Base-by-base conservation (phyloP, 345 rosid genomes). In the Litchi chinensis region DNA sequence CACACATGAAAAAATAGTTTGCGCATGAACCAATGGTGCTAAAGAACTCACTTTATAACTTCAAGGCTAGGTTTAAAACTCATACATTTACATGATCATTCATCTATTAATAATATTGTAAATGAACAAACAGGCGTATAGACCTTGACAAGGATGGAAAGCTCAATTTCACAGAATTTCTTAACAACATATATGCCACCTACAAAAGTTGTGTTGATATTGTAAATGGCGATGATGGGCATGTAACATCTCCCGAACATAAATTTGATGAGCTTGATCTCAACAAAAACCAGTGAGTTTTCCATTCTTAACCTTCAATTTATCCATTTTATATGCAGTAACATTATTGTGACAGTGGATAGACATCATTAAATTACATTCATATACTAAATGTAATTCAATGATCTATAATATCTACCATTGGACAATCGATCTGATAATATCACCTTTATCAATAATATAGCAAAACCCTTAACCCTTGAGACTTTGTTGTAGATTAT, bases 111-210 rank as follows among this genome's bases (percentile, higher is more conserved):
- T 8, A 6, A 12, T 65, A 46, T 2, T 39, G 19, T 4, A 3
- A 60, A 22, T 70, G 22, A 19, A 57, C 48, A 13, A 74, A 13
- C 71, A 91, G 97, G 87, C 76, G 77, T 16, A 88, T 90, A 89
- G 95, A 93, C 82, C 85, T 80, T 8, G 85, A 89, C 24, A 73
- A 73, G 2, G 91, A 90, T 52, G 90, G 87, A 52, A 89, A 87
- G 82, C 84, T 93, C 65, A 79, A 88, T 60, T 84, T 80, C 65
- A 78, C 32, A 8, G 97, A 93, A 81, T 91, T 90, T 79, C 24
- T 75, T 5, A 73, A 63, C 4, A 70, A 84, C 43, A 85, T 85
- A n/a, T 93, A 90, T 68, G 76, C 71, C 22, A 82, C 71, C 73
- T 88, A 88, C 85, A 90, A 83, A 82, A 82, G 64, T 71, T 90